Conservation (phyloP, 306 rosid species). For the Corylus avellana region DNA sequence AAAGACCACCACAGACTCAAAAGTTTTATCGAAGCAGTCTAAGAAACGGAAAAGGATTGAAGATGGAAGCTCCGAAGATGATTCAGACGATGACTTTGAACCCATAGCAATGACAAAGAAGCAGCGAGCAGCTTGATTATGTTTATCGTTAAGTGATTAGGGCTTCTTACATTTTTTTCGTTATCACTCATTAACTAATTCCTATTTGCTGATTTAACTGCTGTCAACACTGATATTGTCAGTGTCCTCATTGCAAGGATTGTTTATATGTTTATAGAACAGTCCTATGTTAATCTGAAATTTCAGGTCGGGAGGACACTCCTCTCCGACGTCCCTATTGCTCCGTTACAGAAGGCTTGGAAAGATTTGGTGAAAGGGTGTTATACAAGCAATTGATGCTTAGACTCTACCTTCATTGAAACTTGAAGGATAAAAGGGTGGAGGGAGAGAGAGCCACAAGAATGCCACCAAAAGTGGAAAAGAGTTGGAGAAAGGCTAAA, state of each 20-base stretch:
- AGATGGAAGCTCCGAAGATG: conserved; percentile 46
- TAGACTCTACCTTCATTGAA: too few relatives aligned
- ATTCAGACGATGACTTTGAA: conserved; percentile 40
- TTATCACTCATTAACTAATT: neutral
- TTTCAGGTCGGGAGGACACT: neutral
- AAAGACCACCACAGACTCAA: conserved; percentile 37
- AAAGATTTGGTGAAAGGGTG: too few relatives aligned
- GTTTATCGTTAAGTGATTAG: neutral
- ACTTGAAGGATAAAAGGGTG: too few relatives aligned
- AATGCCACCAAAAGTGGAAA: too few relatives aligned
- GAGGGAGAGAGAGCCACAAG: too few relatives aligned
- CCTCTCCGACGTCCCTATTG: neutral
- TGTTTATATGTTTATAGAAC: conserved; percentile 5
- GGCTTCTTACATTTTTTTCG: conserved; percentile 7
- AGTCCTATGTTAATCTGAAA: neutral
- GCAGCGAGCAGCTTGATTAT: conserved; percentile 42
- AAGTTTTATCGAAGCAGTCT: conserved; percentile 34
- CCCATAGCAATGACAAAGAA: conserved; percentile 31
- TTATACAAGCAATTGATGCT: too few relatives aligned
- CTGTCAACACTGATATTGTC: conserved; percentile 10
- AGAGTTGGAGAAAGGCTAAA: too few relatives aligned
- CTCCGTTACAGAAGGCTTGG: too few relatives aligned
- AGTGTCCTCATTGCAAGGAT: conserved; percentile 1
- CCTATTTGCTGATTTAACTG: neutral
- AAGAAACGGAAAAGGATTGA: conserved; percentile 54